Percentiles rank a stretch among this genome's conserved stretches.
Evolutionary conservation across 1,139 yeast species (phyloP).

Genomic region (Suhomyces taliae): DNA sequence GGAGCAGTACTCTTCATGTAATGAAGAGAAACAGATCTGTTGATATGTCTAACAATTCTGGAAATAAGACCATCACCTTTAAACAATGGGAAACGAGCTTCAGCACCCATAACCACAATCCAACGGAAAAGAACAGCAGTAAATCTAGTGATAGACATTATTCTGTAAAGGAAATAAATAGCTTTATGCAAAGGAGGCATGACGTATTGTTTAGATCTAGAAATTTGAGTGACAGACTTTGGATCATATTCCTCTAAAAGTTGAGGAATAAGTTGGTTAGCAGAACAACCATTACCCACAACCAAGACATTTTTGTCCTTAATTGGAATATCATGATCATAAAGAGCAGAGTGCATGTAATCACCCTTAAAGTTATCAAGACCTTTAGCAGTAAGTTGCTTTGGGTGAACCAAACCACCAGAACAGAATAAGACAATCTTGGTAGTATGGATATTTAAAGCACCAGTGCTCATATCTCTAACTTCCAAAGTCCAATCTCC

Average conservation of each 20-base stretch:
- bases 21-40: slow-evolving; percentile 18
- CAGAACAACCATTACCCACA: slow-evolving; percentile 27
- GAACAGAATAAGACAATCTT: slow-evolving; percentile 35
- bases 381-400: slow-evolving; percentile 33
- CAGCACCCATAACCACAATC: slow-evolving; percentile 33
- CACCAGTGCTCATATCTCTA: slow-evolving; percentile 35
- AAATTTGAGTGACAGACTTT: slow-evolving; percentile 33
- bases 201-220: slow-evolving; percentile 40
- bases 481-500: slow-evolving; percentile 42
- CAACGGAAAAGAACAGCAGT: slow-evolving; percentile 31
- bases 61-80: slow-evolving; percentile 31
- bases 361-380: slow-evolving; percentile 44
- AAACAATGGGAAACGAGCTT: slow-evolving; percentile 37
- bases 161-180: slow-evolving; percentile 23
- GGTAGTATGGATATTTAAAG: slow-evolving; percentile 22
- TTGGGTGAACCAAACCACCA: slow-evolving; percentile 44
- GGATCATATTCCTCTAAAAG: slow-evolving; percentile 28
- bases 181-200: slow-evolving; percentile 40
- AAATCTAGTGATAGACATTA: slow-evolving; percentile 26
- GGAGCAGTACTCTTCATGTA: slow-evolving; percentile 38
- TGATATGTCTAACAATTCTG: slow-evolving; percentile 27
- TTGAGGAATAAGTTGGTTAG: slow-evolving; percentile 25
- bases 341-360: slow-evolving; percentile 50
- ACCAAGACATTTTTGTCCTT: slow-evolving; percentile 25
- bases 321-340: slow-evolving; percentile 44